These are phyloP conservation scores for Talaromyces nanjingensis DNA, from an alignment of 495 filamentous ascomycete genomes.

Conservation along the genomic window DNA sequence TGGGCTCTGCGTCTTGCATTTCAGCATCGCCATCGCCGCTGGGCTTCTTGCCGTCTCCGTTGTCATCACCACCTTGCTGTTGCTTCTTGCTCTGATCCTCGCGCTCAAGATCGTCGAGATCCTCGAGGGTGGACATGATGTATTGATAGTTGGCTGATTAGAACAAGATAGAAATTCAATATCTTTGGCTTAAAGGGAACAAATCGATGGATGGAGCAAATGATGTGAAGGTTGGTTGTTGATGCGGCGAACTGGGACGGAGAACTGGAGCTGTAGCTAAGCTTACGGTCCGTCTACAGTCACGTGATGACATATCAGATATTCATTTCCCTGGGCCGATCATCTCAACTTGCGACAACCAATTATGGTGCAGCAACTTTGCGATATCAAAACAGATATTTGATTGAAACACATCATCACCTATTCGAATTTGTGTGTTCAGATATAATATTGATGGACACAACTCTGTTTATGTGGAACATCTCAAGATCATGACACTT, in stretches of 20 bases:
- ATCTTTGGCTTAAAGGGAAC: not conserved
- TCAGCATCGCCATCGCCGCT: constrained; percentile 65
- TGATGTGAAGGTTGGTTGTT: not conserved
- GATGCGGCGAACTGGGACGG: not conserved
- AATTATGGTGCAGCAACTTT: not conserved
- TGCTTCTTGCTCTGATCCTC: constrained; percentile 72
- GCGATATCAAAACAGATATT: not conserved
- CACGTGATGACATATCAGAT: constrained; percentile 1
- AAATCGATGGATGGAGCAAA: not conserved
- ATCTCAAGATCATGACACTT: not conserved
- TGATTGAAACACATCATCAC: not conserved
- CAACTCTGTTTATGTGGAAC: not conserved
- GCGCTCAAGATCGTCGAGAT: constrained; percentile 71
- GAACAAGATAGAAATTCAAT: not conserved
- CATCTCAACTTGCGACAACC: not conserved
- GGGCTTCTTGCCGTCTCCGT: constrained; percentile 51
- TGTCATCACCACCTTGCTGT: constrained; percentile 43
- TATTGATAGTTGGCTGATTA: constrained; percentile 11
- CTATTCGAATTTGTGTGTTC: not conserved
- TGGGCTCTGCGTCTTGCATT: constrained; percentile 77
- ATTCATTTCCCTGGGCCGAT: not conserved
- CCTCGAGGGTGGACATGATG: constrained; percentile 78
- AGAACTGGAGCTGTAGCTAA: constrained; percentile 3
- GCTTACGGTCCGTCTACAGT: not conserved
- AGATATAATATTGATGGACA: not conserved